Percentiles rank a stretch among this genome's conserved stretches.
Evolutionary conservation across 148 eudicot species (phyloP).

Genomic region (Chenopodium formosanum): DNA sequence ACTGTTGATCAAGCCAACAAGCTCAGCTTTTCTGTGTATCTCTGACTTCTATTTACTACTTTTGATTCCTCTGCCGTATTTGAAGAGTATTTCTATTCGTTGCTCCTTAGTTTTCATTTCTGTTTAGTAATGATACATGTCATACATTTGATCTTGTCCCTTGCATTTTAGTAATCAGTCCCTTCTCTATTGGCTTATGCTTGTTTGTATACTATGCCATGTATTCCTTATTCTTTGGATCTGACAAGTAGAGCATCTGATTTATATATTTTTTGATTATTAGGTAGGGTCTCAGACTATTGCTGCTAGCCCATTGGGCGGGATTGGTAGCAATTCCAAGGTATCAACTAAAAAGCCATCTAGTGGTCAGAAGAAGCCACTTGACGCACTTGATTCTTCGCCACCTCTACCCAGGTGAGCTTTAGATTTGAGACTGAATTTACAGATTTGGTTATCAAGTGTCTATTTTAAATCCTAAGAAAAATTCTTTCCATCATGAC

Average conservation of each 20-base stretch:
- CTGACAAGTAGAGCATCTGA: not conserved
- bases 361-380: slow-evolving; percentile 74
- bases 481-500: slow-evolving; percentile 3
- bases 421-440: slow-evolving; percentile 3
- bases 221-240: slow-evolving; percentile 5
- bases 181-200: not conserved
- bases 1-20: not conserved
- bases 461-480: not conserved
- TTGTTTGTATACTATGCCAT: slow-evolving; percentile 1
- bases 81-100: not conserved
- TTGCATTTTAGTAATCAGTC: not conserved
- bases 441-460: not conserved
- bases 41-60: not conserved
- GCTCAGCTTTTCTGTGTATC: not conserved
- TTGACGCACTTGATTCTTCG: slow-evolving; percentile 64
- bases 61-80: not conserved
- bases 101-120: not conserved
- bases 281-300: slow-evolving; percentile 48
- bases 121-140: not conserved
- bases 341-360: slow-evolving; percentile 51
- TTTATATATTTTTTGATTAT: slow-evolving; percentile 14
- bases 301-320: slow-evolving; percentile 37
- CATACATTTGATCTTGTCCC: not conserved
- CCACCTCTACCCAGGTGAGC: slow-evolving; percentile 70
- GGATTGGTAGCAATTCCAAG: slow-evolving; percentile 47